Conservation (phyloP, 768 basidiomycete species). For the Trametes cubensis region DNA sequence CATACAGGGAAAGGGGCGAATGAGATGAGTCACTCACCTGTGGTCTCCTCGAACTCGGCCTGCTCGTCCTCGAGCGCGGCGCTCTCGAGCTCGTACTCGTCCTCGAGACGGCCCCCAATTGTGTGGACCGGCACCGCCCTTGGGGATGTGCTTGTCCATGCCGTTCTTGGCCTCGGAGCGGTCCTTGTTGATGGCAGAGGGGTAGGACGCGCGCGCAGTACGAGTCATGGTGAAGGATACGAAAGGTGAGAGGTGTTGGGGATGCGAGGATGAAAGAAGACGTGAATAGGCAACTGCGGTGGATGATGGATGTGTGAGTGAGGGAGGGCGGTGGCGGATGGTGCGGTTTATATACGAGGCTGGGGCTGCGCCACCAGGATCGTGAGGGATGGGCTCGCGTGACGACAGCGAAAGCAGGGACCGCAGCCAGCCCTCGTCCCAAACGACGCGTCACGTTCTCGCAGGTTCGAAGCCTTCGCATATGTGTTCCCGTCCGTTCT, state of each 20-base stretch:
- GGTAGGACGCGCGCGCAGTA: conserved; percentile 72
- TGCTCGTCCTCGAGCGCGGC: conserved; percentile 62
- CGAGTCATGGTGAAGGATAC: conserved; percentile 63
- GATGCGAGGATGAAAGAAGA: not conserved
- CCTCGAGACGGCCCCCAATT: conserved; percentile 80
- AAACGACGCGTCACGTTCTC: conserved; percentile 17
- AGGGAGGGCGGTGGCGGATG: conserved; percentile 5
- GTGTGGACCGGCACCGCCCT: conserved; percentile 78
- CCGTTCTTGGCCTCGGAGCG: conserved; percentile 81
- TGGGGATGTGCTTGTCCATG: conserved; percentile 69
- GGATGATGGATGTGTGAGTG: conserved; percentile 16
- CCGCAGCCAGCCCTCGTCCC: not conserved
- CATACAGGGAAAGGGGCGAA: not conserved
- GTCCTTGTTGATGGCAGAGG: conserved; percentile 73
- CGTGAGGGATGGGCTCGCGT: conserved; percentile 23
- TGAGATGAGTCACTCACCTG: conserved; percentile 20
- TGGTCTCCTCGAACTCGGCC: conserved; percentile 42
- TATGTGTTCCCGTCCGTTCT: conserved; percentile 18
- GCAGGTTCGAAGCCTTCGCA: conserved; percentile 10
- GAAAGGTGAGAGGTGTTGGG: not conserved
- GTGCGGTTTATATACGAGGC: conserved; percentile 18
- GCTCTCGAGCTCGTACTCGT: conserved; percentile 64
- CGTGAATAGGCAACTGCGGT: not conserved
- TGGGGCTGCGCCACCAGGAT: conserved; percentile 15
- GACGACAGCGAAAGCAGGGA: conserved; percentile 5